Conservation (phyloP, 768 basidiomycete genomes). For the Amanita inopinata region DNA sequence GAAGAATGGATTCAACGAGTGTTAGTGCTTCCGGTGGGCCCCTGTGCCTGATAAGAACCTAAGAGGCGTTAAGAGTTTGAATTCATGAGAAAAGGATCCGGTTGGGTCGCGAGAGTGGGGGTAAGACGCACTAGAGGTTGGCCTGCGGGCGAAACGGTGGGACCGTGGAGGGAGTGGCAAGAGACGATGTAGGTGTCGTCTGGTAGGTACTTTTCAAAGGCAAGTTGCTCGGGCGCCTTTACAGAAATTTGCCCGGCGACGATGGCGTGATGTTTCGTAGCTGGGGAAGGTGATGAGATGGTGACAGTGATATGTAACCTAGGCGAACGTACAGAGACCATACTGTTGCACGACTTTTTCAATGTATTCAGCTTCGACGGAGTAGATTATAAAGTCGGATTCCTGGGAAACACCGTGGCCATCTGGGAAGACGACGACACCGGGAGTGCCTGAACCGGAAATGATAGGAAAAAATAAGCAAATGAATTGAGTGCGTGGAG, state of each 20-base stretch:
- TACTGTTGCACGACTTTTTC: constrained; percentile 75
- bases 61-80: constrained; percentile 4
- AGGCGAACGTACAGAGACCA: constrained; percentile 69
- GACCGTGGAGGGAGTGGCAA: constrained; percentile 91
- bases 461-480: not conserved
- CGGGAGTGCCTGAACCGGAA: constrained; percentile 35
- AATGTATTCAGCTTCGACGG: constrained; percentile 88
- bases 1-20: constrained; percentile 76
- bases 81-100: not conserved
- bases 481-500: constrained; percentile 3
- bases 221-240: constrained; percentile 85
- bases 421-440: constrained; percentile 58
- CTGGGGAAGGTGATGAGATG: constrained; percentile 27
- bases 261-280: constrained; percentile 85
- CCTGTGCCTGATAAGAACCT: constrained; percentile 88
- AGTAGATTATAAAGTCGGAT: constrained; percentile 91
- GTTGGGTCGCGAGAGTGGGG: too few species aligned
- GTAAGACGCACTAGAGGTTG: constrained; percentile 66
- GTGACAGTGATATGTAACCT: not conserved
- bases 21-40: constrained; percentile 61
- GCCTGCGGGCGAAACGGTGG: constrained; percentile 75
- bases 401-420: constrained; percentile 84
- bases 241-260: constrained; percentile 96
- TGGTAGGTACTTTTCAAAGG: constrained; percentile 86
- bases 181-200: constrained; percentile 83